A percentile compares a stretch with the other conserved stretches of the same genome.
These are phyloP conservation scores for Apiotrichum gracile DNA, from an alignment of 1,284 basidiomycete genomes.

Conservation along the genomic window DNA sequence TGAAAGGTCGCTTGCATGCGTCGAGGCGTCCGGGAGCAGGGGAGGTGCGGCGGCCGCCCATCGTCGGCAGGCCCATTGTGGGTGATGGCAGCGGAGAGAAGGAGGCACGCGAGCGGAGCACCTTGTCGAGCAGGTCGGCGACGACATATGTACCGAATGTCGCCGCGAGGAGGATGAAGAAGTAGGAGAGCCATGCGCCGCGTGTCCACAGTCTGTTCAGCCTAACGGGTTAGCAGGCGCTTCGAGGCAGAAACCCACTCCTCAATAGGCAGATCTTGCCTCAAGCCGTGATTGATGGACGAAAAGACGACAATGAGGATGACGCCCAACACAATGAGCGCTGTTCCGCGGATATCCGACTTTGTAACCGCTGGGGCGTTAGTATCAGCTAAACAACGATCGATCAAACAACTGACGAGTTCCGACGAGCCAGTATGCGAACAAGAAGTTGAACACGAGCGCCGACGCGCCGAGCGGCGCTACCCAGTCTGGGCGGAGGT, in stretches of 20 bases:
- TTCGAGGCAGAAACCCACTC: slow-evolving; percentile 40
- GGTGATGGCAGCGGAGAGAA: slow-evolving; percentile 51
- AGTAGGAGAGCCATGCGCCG: slow-evolving; percentile 78
- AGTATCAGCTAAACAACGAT: slow-evolving; percentile 5
- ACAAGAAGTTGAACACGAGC: slow-evolving; percentile 48
- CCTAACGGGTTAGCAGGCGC: slow-evolving; percentile 29
- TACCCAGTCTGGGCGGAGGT: slow-evolving; percentile 48
- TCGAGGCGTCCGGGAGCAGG: slow-evolving; percentile 4
- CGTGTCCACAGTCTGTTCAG: slow-evolving; percentile 76
- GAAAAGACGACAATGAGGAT: slow-evolving; percentile 48
- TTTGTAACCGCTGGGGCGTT: slow-evolving; percentile 44
- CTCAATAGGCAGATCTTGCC: slow-evolving; percentile 49
- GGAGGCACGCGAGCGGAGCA: slow-evolving; percentile 39
- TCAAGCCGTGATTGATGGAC: slow-evolving; percentile 47
- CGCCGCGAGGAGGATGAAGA: slow-evolving; percentile 68
- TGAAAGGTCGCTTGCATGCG: background rate
- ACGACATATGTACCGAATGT: slow-evolving; percentile 60
- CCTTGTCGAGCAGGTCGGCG: slow-evolving; percentile 34
- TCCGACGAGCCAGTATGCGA: slow-evolving; percentile 47
- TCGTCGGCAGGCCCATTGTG: slow-evolving; percentile 25
- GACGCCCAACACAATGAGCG: slow-evolving; percentile 46
- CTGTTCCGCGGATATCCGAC: slow-evolving; percentile 45
- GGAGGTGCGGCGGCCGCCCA: slow-evolving; percentile 8
- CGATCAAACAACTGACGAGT: slow-evolving; percentile 33
- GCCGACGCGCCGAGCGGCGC: slow-evolving; percentile 45